These are phyloP conservation scores for Heliocybe sulcata DNA, from an alignment of 1,284 basidiomycete species.

Conservation along the genomic window DNA sequence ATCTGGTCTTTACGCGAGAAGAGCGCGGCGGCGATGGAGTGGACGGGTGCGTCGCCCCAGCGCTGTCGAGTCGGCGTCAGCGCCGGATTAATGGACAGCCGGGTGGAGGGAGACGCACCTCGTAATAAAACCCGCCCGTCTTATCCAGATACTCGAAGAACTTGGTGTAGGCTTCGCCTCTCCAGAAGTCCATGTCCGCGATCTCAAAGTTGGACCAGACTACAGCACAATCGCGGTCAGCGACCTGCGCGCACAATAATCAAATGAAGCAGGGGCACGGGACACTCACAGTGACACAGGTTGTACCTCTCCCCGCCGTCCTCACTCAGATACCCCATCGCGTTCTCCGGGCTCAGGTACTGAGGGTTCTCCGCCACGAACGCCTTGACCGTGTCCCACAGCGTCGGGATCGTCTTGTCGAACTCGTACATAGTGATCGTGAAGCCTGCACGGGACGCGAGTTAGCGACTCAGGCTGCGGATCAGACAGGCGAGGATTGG, in stretches of 20 bases:
- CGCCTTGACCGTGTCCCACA: conserved; percentile 75
- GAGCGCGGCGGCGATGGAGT: conserved; percentile 65
- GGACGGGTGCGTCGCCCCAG: conserved; percentile 80
- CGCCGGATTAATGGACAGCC: neutral
- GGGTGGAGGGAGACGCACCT: conserved; percentile 29
- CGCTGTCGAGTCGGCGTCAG: conserved; percentile 26
- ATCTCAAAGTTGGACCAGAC: conserved; percentile 82
- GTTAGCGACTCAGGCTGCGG: neutral
- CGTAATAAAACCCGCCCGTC: conserved; percentile 75
- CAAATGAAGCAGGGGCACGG: too few species aligned
- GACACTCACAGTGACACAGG: conserved; percentile 73
- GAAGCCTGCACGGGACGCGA: conserved; percentile 44
- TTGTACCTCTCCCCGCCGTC: conserved; percentile 79
- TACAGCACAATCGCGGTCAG: conserved; percentile 13
- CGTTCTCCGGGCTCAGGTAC: conserved; percentile 64
- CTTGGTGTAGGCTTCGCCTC: conserved; percentile 54
- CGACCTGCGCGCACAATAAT: conserved; percentile 1
- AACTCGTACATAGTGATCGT: conserved; percentile 86
- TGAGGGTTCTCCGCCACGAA: conserved; percentile 73
- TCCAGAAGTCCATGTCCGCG: conserved; percentile 49
- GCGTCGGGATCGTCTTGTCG: conserved; percentile 76
- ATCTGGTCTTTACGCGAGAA: conserved; percentile 57
- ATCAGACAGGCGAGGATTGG: neutral
- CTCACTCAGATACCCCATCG: conserved; percentile 77
- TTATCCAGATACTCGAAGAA: conserved; percentile 72